These are phyloP conservation scores for Chrysoporthe cubensis DNA, from an alignment of 2,329 filamentous ascomycete genomes.

Conservation along the genomic window DNA sequence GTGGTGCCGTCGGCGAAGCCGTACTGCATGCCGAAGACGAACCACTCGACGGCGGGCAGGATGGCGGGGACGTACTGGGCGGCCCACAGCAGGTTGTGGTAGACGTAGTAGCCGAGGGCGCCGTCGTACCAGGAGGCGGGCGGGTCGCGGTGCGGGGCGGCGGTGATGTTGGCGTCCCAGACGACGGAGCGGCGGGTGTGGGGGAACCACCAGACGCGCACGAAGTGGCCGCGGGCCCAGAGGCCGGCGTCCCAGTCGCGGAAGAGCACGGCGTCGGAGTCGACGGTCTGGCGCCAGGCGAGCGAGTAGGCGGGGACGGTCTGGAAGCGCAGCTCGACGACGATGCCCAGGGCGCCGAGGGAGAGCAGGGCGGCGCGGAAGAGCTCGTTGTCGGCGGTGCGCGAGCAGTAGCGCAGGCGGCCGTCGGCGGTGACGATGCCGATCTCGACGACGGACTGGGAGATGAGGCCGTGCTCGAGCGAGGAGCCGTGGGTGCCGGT, in stretches of 20 bases:
- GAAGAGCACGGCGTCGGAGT: slow-evolving; percentile 70
- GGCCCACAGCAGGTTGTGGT: slow-evolving; percentile 86
- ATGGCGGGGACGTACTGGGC: slow-evolving; percentile 78
- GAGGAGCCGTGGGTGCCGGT: slow-evolving; percentile 95
- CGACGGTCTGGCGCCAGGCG: slow-evolving; percentile 81
- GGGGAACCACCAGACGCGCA: slow-evolving; percentile 96
- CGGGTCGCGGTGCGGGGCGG: slow-evolving; percentile 62
- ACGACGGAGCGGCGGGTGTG: slow-evolving; percentile 87
- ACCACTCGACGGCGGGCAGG: slow-evolving; percentile 90
- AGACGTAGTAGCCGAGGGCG: slow-evolving; percentile 81
- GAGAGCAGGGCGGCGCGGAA: slow-evolving; percentile 89
- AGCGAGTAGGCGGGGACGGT: slow-evolving; percentile 83
- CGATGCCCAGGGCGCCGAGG: slow-evolving; percentile 86
- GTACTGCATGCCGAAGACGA: slow-evolving; percentile 97
- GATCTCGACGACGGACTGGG: slow-evolving; percentile 74
- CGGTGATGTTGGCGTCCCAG: slow-evolving; percentile 84
- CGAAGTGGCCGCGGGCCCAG: slow-evolving; percentile 86
- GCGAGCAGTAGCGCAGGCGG: slow-evolving; percentile 70
- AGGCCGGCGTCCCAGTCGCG: slow-evolving; percentile 72
- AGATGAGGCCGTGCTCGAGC: slow-evolving; percentile 80
- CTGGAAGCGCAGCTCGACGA: slow-evolving; percentile 85
- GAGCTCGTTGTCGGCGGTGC: slow-evolving; percentile 70
- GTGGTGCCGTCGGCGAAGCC: slow-evolving; percentile 75
- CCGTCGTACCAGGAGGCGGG: slow-evolving; percentile 80
- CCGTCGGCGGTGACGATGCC: slow-evolving; percentile 85